Evolutionary conservation across 176 grass and related monocot species (phyloP), one percentile per base, ranked within the genome.

Genomic region (Raddia guianensis): DNA sequence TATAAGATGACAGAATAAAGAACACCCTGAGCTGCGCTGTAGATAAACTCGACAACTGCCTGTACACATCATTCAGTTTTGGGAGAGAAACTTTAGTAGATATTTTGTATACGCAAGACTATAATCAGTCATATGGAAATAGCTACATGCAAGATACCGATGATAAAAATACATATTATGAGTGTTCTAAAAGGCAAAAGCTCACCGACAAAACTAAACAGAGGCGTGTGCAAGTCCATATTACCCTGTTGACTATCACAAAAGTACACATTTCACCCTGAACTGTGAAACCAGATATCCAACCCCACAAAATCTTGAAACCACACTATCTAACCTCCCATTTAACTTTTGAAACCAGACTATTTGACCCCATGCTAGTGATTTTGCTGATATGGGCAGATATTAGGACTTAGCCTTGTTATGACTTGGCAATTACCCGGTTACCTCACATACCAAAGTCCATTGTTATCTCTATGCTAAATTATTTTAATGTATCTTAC

Each of bases 1-100:
- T 83, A 94, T 53, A 94, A 79, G 5, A 94, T 32, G 20, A 86
- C 9, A 35, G 83, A 81, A 51, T 94, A 94, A 18, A 94, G 18
- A 34, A 71, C 35, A 35, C 84, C 73, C 67, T 91, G 86, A 20
- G 63, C 75, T 32, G 53, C 32, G 27, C 83, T 81, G 85, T 94
- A 94, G 53, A 88, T 40, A 18, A 86, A 58, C 88, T 94, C 91
- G 9, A 91, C 74, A 77, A 57, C 1, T 16, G 80, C 78, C 88
- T 94, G 70, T 15, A 66, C 44, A 80, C 42, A 73, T 18, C 75
- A 85, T 49, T 46, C 46, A 70, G 64, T 77, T 64, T 77, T 12
- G 55, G 43, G 15, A 75, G n/a, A 82, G 5, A 53, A 64, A 49
- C 4, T 13, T 72, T 40, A 79, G 58, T 48, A 63, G 0, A n/a